phyloP scores from a whole-genome alignment of 345 rosid genomes.

The Hibiscus tridactylites region DNA sequence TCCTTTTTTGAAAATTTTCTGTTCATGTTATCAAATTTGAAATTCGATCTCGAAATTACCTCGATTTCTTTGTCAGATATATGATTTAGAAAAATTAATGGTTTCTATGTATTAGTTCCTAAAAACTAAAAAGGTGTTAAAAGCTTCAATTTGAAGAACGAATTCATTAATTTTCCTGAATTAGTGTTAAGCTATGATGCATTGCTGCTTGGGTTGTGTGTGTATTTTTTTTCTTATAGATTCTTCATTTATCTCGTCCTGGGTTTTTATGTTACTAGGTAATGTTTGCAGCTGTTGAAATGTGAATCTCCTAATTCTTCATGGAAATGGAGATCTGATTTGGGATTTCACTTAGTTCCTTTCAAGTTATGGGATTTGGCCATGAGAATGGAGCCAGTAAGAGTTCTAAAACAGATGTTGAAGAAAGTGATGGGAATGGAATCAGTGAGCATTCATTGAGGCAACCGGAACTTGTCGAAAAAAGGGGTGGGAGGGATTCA shows the following conservation, averaged over 20 bases:
- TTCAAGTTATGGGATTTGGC: conserved; percentile 36
- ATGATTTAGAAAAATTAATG: neutral
- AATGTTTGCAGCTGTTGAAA: conserved; percentile 4
- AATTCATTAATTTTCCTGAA: neutral
- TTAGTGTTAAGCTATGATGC: neutral
- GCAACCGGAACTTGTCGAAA: neutral
- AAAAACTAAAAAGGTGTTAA: neutral
- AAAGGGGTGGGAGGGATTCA: neutral
- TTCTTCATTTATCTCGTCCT: neutral
- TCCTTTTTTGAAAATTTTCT: neutral
- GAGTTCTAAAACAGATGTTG: conserved; percentile 7
- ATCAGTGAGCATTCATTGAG: conserved; percentile 7
- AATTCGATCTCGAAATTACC: neutral
- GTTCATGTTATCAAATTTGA: neutral
- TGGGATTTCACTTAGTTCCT: neutral
- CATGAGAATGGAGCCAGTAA: conserved; percentile 16
- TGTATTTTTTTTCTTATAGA: neutral
- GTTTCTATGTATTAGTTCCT: neutral
- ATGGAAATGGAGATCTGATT: neutral
- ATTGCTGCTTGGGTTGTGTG: neutral
- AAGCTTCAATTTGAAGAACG: neutral
- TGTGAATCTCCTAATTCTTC: neutral
- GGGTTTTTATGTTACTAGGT: neutral
- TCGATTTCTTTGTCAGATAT: neutral
- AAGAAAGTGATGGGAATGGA: conserved; percentile 11